Evolutionary conservation across 2,329 filamentous ascomycete species (phyloP), one percentile per base, ranked within the genome.

Genomic region (Didymellaceae sp.): DNA sequence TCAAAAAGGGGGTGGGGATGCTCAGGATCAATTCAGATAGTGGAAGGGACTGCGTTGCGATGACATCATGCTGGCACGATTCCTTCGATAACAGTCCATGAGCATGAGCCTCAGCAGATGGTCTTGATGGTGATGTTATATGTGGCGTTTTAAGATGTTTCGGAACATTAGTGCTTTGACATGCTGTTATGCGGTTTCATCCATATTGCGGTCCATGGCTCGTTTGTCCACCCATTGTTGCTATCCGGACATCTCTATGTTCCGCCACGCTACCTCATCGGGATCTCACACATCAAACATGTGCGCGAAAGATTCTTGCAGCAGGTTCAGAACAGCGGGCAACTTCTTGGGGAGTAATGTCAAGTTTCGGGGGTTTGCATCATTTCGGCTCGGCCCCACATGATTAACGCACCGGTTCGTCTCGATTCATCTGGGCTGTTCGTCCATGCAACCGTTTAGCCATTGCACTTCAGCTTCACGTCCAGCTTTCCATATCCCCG

Each of bases 381-480:
- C 54, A 37, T 46, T 61, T 57, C 51, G 51, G 26, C 50, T 42
- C 54, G 28, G 51, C 53, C 40, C 47, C 33, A 45, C 52, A 47
- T 40, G 26, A 37, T 51, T 35, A 37, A 37, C 45, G 31, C 34
- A 16, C 14, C 25, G 41, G n/a, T 50, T 43, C 35, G 44, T 37
- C 20, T 14, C 25, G 41, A 16, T 50, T 43, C 35, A 45, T 37
- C 42, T 44, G 39, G 45, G 40, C 39, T 30, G 14, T 34, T 34
- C 13, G 37, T 33, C 37, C 40, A 33, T 57, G 46, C 37, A 49
- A 35, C 60, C 58, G 45, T 67, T 67, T 62, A 66, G 54, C 60
- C 64, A 59, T 52, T 22, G 40, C 17, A 32, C 16, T 31, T 49
- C 47, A 49, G 45, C 42, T 57, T 46, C 40, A 52, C 34, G 50